Evolutionary conservation across 805 yeast genomes (phyloP), one percentile per base, ranked within the genome.

Genomic region (Groenewaldozyma salmanticensis): DNA sequence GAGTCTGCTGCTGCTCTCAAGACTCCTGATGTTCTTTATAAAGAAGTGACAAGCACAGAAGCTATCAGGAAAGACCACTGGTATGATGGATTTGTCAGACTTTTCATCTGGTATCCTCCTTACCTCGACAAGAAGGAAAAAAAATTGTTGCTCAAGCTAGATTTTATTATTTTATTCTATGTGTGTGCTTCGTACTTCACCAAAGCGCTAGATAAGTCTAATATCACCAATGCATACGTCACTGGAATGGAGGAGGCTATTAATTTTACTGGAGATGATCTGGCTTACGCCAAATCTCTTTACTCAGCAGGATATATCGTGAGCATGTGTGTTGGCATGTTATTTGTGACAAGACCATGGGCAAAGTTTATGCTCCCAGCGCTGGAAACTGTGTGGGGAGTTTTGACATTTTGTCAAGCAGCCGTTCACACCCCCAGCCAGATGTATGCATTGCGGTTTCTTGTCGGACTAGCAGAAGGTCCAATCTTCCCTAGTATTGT

Each of bases 181-280:
- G 52, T 58, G n/a, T 60, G 65, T 40, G 38, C 55, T 18, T 59
- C 68, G 4, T 66, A 60, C 52, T 67, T 67, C 53, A 64, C 66
- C 37, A 76, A 75, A 48, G 70, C 73, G 44, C 54, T 77, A 29
- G 81, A 76, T 53, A 63, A 72, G 38, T 54, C 67, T 32, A 72
- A 72, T 43, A 49, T 73, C 42, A 54, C 66, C 19, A 67, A 71
- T 46, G 79, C 81, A 3, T 76, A 73, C 51, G 76, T 70, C 21
- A 64, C 75, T 11, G 79, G 79, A 5, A 70, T 76, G 78, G 61
- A 70, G 43, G 72, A 70, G 45, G 80, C 47, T 18, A 59, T 72
- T 34, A 27, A 48, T 16, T 49, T 62, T 39, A 59, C 53, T 15
- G 74, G 72, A 3, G 65, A 72, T 44, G 73, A 72, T 47, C 60